Base-by-base conservation (phyloP, 2,329 filamentous ascomycete species). In the Zopfia rhizophila region DNA sequence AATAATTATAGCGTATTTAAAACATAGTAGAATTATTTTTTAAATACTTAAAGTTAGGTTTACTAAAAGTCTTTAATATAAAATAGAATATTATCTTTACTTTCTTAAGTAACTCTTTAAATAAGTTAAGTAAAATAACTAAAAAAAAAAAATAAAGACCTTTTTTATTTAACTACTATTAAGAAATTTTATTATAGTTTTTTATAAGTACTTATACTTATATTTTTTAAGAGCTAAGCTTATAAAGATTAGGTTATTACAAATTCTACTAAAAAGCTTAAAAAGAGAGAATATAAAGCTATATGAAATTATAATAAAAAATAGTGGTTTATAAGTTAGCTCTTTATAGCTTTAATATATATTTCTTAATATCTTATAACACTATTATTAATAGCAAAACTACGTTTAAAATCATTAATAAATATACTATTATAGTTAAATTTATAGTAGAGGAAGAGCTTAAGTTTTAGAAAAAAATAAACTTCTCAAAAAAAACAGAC, bases 381-480 rank as follows among this genome's bases (percentile, higher is more conserved):
- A 27, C 37, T 21, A 39, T 42, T 23, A 42, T 42, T 24, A 29
- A 42, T 42, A 19, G 27, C 12, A 42, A 29, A 24, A 22, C 29
- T 33, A 19, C 23, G 3, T 42, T 42, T 13, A 23, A 22, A 24
- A 32, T 42, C 10, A 3, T 42, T 18, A 7, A 33, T 12, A 19
- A 29, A 33, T 4, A 5, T 11, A 22, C 28, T n/a, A 33, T 42
- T 18, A 27, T 42, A 16, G 21, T 16, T n/a, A 13, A 29, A 27
- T 42, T 42, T 42, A 29, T 29, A 3, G 14, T 32, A 22, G 38
- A 42, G 5, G 28, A 33, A 42, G 38, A 42, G 19, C 18, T 42
- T 16, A 33, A 42, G 13, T 14, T 13, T 42, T 42, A 13, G 38
- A 16, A 12, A 3, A 42, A 33, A 13, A 42, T 42, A 19, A 16